Conservation (phyloP, 176 grass and related monocot species). For the Canna indica region DNA sequence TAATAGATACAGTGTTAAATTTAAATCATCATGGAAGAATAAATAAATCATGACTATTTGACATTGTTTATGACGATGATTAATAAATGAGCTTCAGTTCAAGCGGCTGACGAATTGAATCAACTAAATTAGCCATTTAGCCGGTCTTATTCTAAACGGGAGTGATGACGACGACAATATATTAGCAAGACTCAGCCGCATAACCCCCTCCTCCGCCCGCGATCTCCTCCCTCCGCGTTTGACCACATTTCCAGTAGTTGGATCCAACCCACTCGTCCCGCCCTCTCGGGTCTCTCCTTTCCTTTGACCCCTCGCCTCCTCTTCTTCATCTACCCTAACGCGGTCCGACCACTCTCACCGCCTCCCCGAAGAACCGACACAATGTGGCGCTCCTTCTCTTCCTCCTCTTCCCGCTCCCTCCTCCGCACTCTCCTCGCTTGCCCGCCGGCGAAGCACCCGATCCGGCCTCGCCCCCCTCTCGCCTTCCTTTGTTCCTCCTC, state of each 20-base stretch:
- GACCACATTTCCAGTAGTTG: not conserved
- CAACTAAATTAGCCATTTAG: too few relatives aligned
- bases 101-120: too few relatives aligned
- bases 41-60: too few relatives aligned
- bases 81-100: too few relatives aligned
- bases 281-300: not conserved
- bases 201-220: not conserved
- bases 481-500: constrained; percentile 20
- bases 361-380: not conserved
- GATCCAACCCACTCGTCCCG: not conserved
- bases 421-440: constrained; percentile 21
- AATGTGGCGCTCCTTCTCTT: constrained; percentile 14
- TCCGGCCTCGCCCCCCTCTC: not conserved
- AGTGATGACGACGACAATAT: too few relatives aligned
- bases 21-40: too few relatives aligned
- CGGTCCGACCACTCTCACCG: not conserved
- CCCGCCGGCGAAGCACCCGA: constrained; percentile 6
- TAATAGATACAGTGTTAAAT: too few relatives aligned
- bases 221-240: not conserved
- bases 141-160: too few relatives aligned
- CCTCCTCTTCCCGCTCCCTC: not conserved
- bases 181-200: too few relatives aligned
- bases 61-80: too few relatives aligned
- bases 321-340: not conserved
- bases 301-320: not conserved